Conservation (phyloP, 805 yeast species). For the Wickerhamiella vanderwaltii region DNA sequence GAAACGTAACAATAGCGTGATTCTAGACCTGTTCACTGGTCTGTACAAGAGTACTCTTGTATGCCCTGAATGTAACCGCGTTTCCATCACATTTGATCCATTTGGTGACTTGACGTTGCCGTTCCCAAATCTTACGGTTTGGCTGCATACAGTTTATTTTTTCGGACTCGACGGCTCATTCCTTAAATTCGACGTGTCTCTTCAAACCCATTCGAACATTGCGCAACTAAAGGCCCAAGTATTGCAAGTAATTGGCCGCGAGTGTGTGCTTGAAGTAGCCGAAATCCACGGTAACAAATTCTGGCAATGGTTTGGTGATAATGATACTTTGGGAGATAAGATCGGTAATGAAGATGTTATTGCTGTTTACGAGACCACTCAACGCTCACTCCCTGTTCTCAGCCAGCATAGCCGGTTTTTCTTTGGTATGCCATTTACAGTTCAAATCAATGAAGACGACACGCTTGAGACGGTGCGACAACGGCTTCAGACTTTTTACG, state of each 20-base stretch:
- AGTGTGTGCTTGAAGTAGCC: slow-evolving; percentile 36
- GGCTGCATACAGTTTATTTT: slow-evolving; percentile 54
- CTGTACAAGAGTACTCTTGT: slow-evolving; percentile 77
- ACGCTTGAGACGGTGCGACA: slow-evolving; percentile 19
- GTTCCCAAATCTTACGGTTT: slow-evolving; percentile 59
- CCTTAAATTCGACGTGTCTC: slow-evolving; percentile 52
- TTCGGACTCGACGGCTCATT: slow-evolving; percentile 47
- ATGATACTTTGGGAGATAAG: slow-evolving; percentile 47
- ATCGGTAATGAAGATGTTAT: slow-evolving; percentile 52
- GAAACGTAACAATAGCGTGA: slow-evolving; percentile 69
- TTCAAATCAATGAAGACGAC: slow-evolving; percentile 44
- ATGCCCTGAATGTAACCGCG: slow-evolving; percentile 72
- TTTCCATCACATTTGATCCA: slow-evolving; percentile 87
- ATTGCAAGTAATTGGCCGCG: slow-evolving; percentile 32
- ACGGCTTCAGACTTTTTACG: not conserved
- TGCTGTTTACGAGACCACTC: slow-evolving; percentile 43
- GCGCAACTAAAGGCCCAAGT: slow-evolving; percentile 52
- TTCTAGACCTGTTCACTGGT: slow-evolving; percentile 81
- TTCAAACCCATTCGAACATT: slow-evolving; percentile 52
- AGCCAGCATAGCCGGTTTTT: slow-evolving; percentile 22
- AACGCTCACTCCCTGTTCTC: not conserved
- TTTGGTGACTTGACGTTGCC: slow-evolving; percentile 84
- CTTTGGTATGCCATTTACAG: slow-evolving; percentile 70
- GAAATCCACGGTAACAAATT: slow-evolving; percentile 59
- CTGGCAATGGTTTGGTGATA: slow-evolving; percentile 54